Evolutionary conservation across 78 protist genomes (phyloP).

Genomic region (Emiliania huxleyi): DNA sequence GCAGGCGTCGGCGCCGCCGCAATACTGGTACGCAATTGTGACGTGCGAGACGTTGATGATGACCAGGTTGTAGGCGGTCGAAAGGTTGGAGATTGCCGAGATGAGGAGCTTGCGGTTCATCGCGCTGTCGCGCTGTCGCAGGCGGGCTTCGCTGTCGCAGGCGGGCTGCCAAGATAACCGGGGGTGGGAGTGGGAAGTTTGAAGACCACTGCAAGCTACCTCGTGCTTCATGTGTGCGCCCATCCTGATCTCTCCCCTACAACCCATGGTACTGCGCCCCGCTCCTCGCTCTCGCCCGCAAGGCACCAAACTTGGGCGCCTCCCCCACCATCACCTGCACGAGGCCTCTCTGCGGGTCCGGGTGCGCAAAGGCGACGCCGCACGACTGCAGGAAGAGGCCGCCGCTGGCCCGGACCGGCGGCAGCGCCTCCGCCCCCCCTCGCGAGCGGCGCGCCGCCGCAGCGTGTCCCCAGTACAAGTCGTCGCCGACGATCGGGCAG

Average conservation of each 20-base stretch:
- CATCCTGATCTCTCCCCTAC: slow-evolving; percentile 75
- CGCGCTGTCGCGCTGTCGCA: slow-evolving; percentile 74
- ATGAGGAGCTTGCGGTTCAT: slow-evolving; percentile 59
- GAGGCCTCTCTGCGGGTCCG: too few relatives aligned
- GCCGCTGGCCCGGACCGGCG: not conserved
- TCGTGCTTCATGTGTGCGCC: too few relatives aligned
- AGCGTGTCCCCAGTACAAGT: not conserved
- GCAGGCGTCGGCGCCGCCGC: not conserved
- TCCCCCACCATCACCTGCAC: too few relatives aligned
- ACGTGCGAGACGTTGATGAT: not conserved
- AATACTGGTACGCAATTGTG: not conserved
- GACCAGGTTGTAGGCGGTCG: not conserved
- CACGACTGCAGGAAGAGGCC: not conserved
- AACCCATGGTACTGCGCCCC: too few relatives aligned
- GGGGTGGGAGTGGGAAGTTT: too few relatives aligned
- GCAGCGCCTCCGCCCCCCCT: not conserved
- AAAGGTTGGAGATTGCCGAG: not conserved
- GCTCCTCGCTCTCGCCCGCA: too few relatives aligned
- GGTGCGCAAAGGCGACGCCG: too few relatives aligned
- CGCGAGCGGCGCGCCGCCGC: not conserved
- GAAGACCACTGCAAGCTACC: too few relatives aligned
- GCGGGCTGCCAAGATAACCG: too few relatives aligned
- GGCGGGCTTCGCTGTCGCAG: slow-evolving; percentile 72
- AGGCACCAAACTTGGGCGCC: too few relatives aligned
- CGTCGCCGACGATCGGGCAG: slow-evolving; percentile 34